Percentiles rank a stretch among this genome's conserved stretches.
These are phyloP conservation scores for Solioccasus polychromus DNA, from an alignment of 768 basidiomycete species.

Conservation along the genomic window DNA sequence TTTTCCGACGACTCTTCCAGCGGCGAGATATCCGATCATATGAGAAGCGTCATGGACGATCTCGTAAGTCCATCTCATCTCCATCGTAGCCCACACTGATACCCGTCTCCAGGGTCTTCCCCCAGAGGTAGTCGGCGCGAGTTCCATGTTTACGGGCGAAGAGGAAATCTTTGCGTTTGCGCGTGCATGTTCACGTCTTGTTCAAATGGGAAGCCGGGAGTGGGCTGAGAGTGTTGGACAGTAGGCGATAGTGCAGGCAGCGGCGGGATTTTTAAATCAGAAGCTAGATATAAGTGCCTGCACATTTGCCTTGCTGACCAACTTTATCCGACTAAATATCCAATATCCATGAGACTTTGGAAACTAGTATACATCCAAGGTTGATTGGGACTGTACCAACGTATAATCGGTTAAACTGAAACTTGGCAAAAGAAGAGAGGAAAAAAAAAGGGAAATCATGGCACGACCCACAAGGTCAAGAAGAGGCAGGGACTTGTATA, in stretches of 20 bases:
- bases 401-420: conserved; percentile 14
- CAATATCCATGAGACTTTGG: conserved; percentile 2
- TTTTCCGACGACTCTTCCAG: conserved; percentile 70
- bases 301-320: too few species aligned
- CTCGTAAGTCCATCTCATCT: conserved; percentile 52
- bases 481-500: conserved; percentile 14
- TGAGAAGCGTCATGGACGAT: conserved; percentile 94
- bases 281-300: too few species aligned
- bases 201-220: conserved; percentile 88
- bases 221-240: conserved; percentile 58
- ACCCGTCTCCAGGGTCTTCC: conserved; percentile 63
- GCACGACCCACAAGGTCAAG: conserved; percentile 10
- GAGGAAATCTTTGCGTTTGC: conserved; percentile 98
- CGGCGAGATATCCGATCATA: conserved; percentile 67
- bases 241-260: neutral
- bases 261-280: too few species aligned
- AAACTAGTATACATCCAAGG: conserved; percentile 27
- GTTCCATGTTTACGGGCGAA: conserved; percentile 92
- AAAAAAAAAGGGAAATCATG: conserved; percentile 3
- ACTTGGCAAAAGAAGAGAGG: conserved; percentile 6
- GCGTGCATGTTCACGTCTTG: conserved; percentile 82
- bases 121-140: conserved; percentile 70
- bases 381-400: conserved; percentile 17
- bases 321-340: too few species aligned
- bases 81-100: neutral